phyloP scores from a whole-genome alignment of 73 alveolate genomes.

The Paramecium primaurelia region DNA sequence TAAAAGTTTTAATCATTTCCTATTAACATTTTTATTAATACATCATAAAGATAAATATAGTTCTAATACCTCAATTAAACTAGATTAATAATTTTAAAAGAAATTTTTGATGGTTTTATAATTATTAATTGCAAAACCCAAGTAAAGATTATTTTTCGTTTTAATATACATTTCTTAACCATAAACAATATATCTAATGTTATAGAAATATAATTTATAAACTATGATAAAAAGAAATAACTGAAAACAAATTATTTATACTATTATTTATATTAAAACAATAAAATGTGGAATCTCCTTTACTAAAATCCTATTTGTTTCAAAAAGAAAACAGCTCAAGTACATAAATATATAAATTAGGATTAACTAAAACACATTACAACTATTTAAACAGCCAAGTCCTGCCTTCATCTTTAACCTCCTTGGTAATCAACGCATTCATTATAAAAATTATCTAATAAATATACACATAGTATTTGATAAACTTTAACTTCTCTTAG shows the following conservation, averaged over 20 bases:
- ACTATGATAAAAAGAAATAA: background rate
- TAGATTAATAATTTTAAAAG: background rate
- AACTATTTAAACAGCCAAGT: background rate
- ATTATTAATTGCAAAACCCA: background rate
- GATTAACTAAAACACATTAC: background rate
- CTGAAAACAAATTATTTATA: background rate
- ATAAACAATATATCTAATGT: too few relatives aligned
- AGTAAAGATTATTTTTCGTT: background rate
- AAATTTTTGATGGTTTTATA: background rate
- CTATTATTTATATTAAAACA: background rate
- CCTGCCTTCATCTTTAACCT: background rate
- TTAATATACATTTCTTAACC: background rate
- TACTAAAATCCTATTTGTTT: background rate
- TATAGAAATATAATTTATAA: too few relatives aligned
- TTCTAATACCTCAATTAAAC: background rate
- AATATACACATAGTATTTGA: background rate
- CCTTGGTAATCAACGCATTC: background rate
- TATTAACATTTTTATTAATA: background rate
- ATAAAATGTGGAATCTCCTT: background rate
- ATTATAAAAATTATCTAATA: background rate
- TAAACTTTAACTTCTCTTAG: background rate
- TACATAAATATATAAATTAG: background rate
- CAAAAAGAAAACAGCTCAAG: background rate
- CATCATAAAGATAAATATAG: background rate
- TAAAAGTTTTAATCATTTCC: background rate